phyloP scores from a whole-genome alignment of 192 early-diverging fungal genomes.

The Coemansia sp. region DNA sequence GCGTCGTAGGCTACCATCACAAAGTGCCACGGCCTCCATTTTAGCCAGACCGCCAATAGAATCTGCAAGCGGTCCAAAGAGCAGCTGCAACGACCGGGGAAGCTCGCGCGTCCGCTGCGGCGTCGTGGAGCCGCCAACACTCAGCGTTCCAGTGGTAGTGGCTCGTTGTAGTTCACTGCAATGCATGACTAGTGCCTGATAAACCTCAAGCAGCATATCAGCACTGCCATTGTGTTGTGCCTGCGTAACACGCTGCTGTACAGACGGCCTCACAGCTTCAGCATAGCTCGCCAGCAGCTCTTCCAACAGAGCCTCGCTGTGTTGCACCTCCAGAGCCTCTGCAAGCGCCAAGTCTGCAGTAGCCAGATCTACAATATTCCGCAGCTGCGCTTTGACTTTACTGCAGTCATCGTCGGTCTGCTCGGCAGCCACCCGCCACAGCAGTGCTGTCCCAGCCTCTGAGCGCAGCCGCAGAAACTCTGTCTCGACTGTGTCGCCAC shows the following conservation, averaged over 20 bases:
- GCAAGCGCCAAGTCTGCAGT: conserved; percentile 29
- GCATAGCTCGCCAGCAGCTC: conserved; percentile 12
- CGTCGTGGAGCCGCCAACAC: conserved; percentile 23
- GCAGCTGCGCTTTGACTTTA: conserved; percentile 11
- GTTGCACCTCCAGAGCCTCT: conserved; percentile 22
- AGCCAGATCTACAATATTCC: conserved; percentile 10
- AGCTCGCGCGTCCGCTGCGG: not conserved
- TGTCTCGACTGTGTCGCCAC: conserved; percentile 14
- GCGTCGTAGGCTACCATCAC: conserved; percentile 8
- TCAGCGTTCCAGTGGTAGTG: conserved; percentile 12
- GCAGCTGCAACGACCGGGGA: conserved; percentile 27
- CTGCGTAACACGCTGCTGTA: conserved; percentile 7
- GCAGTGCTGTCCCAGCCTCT: conserved; percentile 14
- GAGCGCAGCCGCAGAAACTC: conserved; percentile 20
- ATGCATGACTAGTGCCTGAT: conserved; percentile 17
- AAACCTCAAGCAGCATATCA: conserved; percentile 8
- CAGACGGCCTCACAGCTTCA: conserved; percentile 18
- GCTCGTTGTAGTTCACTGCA: conserved; percentile 6
- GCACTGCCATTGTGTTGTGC: not conserved
- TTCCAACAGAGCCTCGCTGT: conserved; percentile 16
- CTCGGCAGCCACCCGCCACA: conserved; percentile 14
- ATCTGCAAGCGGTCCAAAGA: conserved; percentile 33
- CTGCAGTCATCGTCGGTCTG: not conserved
- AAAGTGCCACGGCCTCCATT: conserved; percentile 15
- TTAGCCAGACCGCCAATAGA: conserved; percentile 16